Base-by-base conservation (phyloP, 768 basidiomycete species). In the Dioszegia hungarica region DNA sequence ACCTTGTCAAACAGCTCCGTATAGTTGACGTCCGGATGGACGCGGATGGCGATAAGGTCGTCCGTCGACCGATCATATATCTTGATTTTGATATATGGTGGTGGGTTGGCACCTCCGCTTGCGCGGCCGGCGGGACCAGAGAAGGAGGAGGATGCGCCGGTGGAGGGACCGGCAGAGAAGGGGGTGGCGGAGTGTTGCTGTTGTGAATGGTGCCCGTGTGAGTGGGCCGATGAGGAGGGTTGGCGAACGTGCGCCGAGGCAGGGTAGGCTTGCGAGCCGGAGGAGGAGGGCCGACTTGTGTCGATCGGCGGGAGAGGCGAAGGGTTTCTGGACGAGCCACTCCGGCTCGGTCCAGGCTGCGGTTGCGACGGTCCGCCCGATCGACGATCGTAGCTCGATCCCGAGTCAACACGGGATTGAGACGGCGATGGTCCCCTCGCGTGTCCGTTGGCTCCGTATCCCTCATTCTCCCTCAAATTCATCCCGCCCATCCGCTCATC, bases 31-130 rank as follows among this genome's bases (percentile, higher is more conserved):
- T 82, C 84, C 22, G 95, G 95, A 72, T 94, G 92, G 27, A 98
- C 94, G 14, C 95, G 86, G 54, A 98, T 95, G 3, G 95, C 95
- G 61, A 98, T 91, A 53, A 98, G 79, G 75, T 99, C 95, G 72
- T 98, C 93, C 24, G 90, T 86, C 54, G 86, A 81, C 36, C 89
- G 84, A 78, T 95, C 89, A 74, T 95, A 95, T 41, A 99, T 90
- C 79, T 99, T 99, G 79, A 99, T 95, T 79, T 98, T 99, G 64
- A 98, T 82, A 77, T 92, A 98, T 22, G 93, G 88, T 9, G 77
- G 73, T 56, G 69, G 67, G 50, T 46, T 36, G 15, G 41, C 37
- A 20, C 29, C 29, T 57, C 36, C 24, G 28, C 25, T n/a, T 5
- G 60, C 44, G 4, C 36, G 43, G 1, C 28, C 37, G 17, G 10